These are phyloP conservation scores for Arabis alpina DNA, from an alignment of 345 rosid species.

Conservation along the genomic window DNA sequence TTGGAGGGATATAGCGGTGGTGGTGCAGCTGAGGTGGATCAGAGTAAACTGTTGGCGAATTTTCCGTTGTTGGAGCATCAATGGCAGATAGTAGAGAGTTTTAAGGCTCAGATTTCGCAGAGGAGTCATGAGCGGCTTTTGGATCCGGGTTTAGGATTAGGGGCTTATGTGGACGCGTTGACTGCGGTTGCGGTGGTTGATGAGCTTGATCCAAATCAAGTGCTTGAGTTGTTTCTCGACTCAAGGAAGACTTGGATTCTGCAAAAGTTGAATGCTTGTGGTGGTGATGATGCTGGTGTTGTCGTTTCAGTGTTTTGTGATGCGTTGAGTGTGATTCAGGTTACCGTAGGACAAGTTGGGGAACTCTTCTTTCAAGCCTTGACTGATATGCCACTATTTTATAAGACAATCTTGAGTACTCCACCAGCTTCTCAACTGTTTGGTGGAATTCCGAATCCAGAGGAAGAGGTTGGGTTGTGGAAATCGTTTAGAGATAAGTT, in stretches of 20 bases:
- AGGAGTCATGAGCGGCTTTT: conserved; percentile 83
- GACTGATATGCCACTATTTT: conserved; percentile 91
- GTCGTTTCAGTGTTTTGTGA: conserved; percentile 74
- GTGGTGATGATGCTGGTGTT: conserved; percentile 44
- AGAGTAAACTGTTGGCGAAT: conserved; percentile 62
- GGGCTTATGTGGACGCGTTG: conserved; percentile 80
- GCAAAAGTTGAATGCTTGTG: conserved; percentile 63
- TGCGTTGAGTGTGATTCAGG: conserved; percentile 74
- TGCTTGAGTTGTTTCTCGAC: conserved; percentile 73
- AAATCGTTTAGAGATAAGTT: conserved; percentile 76
- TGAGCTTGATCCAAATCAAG: conserved; percentile 73
- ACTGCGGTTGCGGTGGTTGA: conserved; percentile 88
- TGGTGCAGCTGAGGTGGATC: conserved; percentile 46
- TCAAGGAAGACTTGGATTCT: conserved; percentile 79
- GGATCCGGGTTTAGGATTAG: conserved; percentile 64
- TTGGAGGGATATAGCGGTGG: conserved; percentile 33
- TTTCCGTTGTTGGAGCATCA: conserved; percentile 93
- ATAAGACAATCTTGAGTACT: conserved; percentile 76
- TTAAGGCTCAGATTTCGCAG: conserved; percentile 93
- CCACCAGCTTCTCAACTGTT: conserved; percentile 96
- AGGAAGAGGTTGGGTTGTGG: conserved; percentile 92
- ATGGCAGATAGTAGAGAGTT: conserved; percentile 97
- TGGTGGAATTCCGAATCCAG: conserved; percentile 95
- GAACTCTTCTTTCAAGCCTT: conserved; percentile 86
- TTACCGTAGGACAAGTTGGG: conserved; percentile 87